Conservation (phyloP, 139 green algal genomes). For the Chlamydomonas sp. region DNA sequence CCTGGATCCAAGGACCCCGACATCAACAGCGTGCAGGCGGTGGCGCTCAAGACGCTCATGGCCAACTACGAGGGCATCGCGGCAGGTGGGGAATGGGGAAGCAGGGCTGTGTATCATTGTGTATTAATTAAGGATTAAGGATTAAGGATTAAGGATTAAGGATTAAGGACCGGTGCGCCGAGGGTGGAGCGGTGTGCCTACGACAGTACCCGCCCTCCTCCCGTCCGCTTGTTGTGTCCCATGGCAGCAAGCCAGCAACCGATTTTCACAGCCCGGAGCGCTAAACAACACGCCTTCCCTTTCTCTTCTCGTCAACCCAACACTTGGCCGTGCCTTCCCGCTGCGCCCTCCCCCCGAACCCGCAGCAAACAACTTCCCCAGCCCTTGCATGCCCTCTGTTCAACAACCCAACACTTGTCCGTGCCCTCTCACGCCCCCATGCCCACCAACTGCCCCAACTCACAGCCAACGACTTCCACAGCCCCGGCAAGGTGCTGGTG, state of each 20-base stretch:
- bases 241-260: no score
- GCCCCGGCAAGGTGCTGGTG: not conserved
- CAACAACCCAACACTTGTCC: not conserved
- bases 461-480: slow-evolving; percentile 40
- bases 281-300: no score
- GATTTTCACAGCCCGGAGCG: no score
- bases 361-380: no score
- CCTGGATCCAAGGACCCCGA: slow-evolving; percentile 26
- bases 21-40: slow-evolving; percentile 14
- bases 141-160: not conserved
- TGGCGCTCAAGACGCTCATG: slow-evolving; percentile 38
- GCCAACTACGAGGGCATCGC: slow-evolving; percentile 34
- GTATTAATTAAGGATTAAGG: not conserved
- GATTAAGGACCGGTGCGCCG: not conserved
- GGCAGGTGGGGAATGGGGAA: not conserved
- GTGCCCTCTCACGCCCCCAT: not conserved
- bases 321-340: no score
- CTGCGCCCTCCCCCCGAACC: no score
- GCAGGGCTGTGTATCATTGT: not conserved
- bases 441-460: no score
- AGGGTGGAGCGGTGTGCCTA: no score
- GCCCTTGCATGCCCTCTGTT: not conserved
- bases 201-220: no score
- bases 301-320: no score
- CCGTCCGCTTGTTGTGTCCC: no score